Evolutionary conservation across 2,329 filamentous ascomycete genomes (phyloP), one percentile per base, ranked within the genome.

Genomic region (Alternaria alternata): DNA sequence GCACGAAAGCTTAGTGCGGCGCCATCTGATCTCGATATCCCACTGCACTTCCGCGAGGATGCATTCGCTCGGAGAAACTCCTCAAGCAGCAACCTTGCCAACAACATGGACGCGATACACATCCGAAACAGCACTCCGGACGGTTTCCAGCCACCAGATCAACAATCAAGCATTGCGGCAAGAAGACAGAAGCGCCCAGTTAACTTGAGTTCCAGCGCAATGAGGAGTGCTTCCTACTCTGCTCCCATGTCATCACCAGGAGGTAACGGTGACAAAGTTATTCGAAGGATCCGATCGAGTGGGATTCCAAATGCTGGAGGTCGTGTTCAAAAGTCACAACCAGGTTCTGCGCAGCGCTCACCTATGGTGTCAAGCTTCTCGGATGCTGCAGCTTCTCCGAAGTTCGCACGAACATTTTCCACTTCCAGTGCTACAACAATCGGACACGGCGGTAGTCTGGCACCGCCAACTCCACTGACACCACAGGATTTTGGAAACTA

Each of bases 231-330:
- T 34, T 81, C 80, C 0, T 81, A 81, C 67, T 78, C 73, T 28
- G 74, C 75, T 42, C 73, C 76, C 8, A 75, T 81, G 75, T 74
- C 75, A 24, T 77, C 79, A 59, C 75, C 82, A 39, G 77, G 80
- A 32, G 71, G 70, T 39, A 73, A 68, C 54, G 66, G 63, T 39
- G 79, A 80, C 44, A 79, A 80, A 24, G 74, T 73, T 8, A 73
- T 84, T 14, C 81, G 82, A 34, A 80, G 82, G 28, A 84, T 84
- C 51, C 75, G 81, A 51, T 84, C 82, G 12, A 81, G 78, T 46
- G 80, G 81, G 11, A 76, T 83, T 57, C 64, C 76, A n/a, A 80
- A 78, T 57, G 77, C 73, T 49, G 74, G 75, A 26, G 81, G 82
- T 18, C 81, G 82, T 44, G 77, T 85, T 24, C 81, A 82, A 62